Evolutionary conservation across 345 rosid genomes (phyloP).

Genomic region (Syzygium aqueum): DNA sequence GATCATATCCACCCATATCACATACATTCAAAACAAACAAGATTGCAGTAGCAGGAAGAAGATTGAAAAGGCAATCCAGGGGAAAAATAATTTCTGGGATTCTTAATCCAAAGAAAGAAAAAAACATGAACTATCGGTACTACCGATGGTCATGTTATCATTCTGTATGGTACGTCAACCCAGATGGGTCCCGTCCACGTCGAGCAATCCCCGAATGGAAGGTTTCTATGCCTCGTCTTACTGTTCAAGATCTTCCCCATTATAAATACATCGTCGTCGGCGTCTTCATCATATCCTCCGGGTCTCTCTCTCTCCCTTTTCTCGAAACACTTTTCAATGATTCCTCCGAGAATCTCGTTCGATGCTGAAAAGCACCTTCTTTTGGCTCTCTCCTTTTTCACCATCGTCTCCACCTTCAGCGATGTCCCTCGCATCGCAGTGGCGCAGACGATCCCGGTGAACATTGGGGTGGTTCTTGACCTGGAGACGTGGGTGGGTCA

Average conservation of each 20-base stretch:
- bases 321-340: neutral
- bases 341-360: neutral
- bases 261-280: neutral
- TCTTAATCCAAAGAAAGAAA: neutral
- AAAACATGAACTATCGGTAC: neutral
- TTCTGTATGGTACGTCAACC: neutral
- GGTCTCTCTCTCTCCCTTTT: neutral
- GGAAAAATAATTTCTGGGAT: too few species aligned
- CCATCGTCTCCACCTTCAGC: rapidly evolving
- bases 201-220: neutral
- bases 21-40: neutral
- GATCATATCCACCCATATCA: neutral
- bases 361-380: neutral
- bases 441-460: neutral
- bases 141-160: neutral
- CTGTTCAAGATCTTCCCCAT: neutral
- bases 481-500: neutral
- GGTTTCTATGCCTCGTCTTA: neutral
- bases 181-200: neutral
- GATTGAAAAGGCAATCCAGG: neutral
- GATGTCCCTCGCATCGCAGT: neutral
- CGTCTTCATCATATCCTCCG: neutral
- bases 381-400: neutral
- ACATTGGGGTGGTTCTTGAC: neutral
- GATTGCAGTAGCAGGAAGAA: neutral